phyloP scores from a whole-genome alignment of 768 basidiomycete genomes.

The Leccinum ochraceum region DNA sequence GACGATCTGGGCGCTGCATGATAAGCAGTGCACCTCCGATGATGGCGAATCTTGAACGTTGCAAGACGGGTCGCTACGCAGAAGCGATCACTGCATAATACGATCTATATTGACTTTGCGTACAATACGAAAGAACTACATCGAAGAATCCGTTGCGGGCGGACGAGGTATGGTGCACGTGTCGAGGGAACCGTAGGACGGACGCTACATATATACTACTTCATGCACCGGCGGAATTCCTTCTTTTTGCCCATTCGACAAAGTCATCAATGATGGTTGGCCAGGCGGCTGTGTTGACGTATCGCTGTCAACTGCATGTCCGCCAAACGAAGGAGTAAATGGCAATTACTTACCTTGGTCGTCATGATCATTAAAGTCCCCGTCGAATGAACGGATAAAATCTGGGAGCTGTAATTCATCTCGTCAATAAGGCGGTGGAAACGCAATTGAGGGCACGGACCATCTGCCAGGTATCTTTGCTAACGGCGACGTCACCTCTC shows the following conservation, averaged over 20 bases:
- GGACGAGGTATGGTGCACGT: slow-evolving; percentile 12
- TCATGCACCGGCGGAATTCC: slow-evolving; percentile 6
- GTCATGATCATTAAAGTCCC: slow-evolving; percentile 72
- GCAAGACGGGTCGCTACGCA: neutral
- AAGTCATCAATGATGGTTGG: slow-evolving; percentile 87
- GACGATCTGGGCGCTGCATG: slow-evolving; percentile 9
- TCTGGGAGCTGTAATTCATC: slow-evolving; percentile 61
- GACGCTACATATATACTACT: neutral
- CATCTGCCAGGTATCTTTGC: slow-evolving; percentile 90
- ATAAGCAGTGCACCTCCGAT: slow-evolving; percentile 6
- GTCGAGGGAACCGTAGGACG: neutral
- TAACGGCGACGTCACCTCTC: slow-evolving; percentile 73
- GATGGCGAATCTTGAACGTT: slow-evolving; percentile 12
- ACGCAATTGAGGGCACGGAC: slow-evolving; percentile 40
- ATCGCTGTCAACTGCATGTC: slow-evolving; percentile 1
- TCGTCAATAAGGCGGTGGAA: slow-evolving; percentile 7
- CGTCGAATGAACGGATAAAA: slow-evolving; percentile 75
- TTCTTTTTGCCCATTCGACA: slow-evolving; percentile 62
- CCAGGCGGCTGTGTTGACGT: slow-evolving; percentile 64
- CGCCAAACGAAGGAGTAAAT: slow-evolving; percentile 13
- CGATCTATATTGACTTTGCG: slow-evolving; percentile 6
- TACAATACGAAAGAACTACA: slow-evolving; percentile 2
- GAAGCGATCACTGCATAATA: neutral
- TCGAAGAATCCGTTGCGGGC: neutral
- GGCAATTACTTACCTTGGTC: slow-evolving; percentile 64